Conservation (phyloP, 148 eudicot genomes). For the Camellia granthamiana region DNA sequence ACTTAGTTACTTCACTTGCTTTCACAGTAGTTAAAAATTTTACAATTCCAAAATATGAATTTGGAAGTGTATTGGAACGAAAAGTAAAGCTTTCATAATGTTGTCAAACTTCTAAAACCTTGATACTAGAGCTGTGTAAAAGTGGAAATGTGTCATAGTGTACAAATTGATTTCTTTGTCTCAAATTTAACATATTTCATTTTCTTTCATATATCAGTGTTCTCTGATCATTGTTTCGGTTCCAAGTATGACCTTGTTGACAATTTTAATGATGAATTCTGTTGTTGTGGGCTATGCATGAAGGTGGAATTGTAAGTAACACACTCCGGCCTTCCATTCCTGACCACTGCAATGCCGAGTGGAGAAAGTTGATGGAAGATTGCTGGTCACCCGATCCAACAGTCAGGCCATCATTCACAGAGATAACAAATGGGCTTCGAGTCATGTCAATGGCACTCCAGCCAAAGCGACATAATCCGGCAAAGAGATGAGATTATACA, state of each 20-base stretch:
- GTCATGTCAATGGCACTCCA: slow-evolving; percentile 57
- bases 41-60: too few species aligned
- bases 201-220: not conserved
- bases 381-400: slow-evolving; percentile 88
- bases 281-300: slow-evolving; percentile 5
- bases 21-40: too few species aligned
- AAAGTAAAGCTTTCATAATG: not conserved
- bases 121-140: not conserved
- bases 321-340: slow-evolving; percentile 83
- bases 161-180: not conserved
- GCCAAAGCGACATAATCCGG: slow-evolving; percentile 59
- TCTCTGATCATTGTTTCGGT: not conserved
- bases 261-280: not conserved
- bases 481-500: slow-evolving; percentile 36
- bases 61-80: not conserved
- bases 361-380: slow-evolving; percentile 91
- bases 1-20: too few species aligned
- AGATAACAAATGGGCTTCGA: slow-evolving; percentile 68
- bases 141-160: not conserved
- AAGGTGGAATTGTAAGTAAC: slow-evolving; percentile 90
- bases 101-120: not conserved
- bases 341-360: slow-evolving; percentile 70
- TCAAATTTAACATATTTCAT: not conserved
- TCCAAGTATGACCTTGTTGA: not conserved
- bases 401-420: slow-evolving; percentile 77